A percentile compares a stretch with the other conserved stretches of the same genome.
Conservation (phyloP, 768 basidiomycete genomes). For the Lentinula lateritia region DNA sequence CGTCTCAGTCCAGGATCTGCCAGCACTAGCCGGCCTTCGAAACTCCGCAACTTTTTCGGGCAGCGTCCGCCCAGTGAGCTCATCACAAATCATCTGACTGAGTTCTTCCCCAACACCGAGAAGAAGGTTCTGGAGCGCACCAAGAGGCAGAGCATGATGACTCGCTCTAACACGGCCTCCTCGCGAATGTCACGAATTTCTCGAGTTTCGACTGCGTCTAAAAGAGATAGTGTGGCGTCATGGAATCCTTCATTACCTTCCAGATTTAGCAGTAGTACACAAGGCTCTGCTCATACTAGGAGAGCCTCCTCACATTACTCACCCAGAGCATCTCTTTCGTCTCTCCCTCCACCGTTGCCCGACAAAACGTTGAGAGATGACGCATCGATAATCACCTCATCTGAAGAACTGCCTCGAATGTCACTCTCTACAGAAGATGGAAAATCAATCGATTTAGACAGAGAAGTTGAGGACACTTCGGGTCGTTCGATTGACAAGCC, state of each 20-base stretch:
- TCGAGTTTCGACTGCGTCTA: constrained; percentile 12
- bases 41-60: constrained; percentile 93
- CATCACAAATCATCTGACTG: constrained; percentile 89
- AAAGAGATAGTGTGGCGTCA: constrained; percentile 47
- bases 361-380: constrained; percentile 24
- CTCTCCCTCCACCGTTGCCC: constrained; percentile 33
- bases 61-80: constrained; percentile 97
- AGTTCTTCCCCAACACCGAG: constrained; percentile 94
- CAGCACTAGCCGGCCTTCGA: constrained; percentile 50
- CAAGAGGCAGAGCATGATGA: constrained; percentile 85
- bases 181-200: constrained; percentile 4
- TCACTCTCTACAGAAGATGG: constrained; percentile 76
- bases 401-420: constrained; percentile 60
- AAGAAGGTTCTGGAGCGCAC: constrained; percentile 87
- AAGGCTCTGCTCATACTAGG: constrained; percentile 36
- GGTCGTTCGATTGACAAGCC: constrained; percentile 18
- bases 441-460: constrained; percentile 53
- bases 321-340: constrained; percentile 43
- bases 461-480: constrained; percentile 26
- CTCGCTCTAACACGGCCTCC: constrained; percentile 33
- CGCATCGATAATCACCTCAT: background rate
- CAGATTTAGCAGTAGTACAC: constrained; percentile 60
- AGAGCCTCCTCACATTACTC: constrained; percentile 36
- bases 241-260: constrained; percentile 44
- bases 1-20: constrained; percentile 20